Evolutionary conservation across 371 early-diverging fungal genomes (phyloP), one percentile per base, ranked within the genome.

Genomic region (Mortierella sp.): DNA sequence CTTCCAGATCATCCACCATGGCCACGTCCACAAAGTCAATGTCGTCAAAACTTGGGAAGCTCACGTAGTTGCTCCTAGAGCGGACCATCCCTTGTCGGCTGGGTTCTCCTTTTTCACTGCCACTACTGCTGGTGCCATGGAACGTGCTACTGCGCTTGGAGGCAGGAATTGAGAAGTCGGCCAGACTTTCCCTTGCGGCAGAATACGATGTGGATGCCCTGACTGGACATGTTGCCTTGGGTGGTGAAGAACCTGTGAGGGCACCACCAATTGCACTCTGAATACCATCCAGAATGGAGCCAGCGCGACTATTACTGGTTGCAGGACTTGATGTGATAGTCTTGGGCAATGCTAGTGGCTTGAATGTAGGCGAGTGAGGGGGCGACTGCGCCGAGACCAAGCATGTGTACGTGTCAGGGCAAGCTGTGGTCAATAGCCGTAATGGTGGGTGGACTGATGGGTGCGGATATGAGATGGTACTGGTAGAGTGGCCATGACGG

Each of bases 41-140:
- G 29, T 76, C 76, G n/a, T 76, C 76, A 61, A 76, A 76, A 31
- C 60, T 68, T 17, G 76, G 76, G 54, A 76, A 76, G 34, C 76
- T 76, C 40, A 76, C 63, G 59, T 76, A 76, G 61, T 76, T 63
- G 51, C 76, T 76, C 29, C 73, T 46, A 24, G 73, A 73, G 16
- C 76, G 68, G 40, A 60, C 41, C 44, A 76, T 67, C 29, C 62
- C 65, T 22, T 50, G 46, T 5, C 46, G 22, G 16, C 45, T 27
- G 28, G 24, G 19, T 1, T 28, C 16, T 2, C 21, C 39, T 19
- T 22, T 47, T 28, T 50, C 48, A 21, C 6, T 63, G 21, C 45
- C 52, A 51, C 9, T 24, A 21, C 34, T 39, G 25, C 28, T 55
- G 48, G 9, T 53, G 21, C 28, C 19, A 13, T 34, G 24, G n/a